Evolutionary conservation across 2,329 filamentous ascomycete species (phyloP).

Genomic region (Nothomitra cinnamomea): DNA sequence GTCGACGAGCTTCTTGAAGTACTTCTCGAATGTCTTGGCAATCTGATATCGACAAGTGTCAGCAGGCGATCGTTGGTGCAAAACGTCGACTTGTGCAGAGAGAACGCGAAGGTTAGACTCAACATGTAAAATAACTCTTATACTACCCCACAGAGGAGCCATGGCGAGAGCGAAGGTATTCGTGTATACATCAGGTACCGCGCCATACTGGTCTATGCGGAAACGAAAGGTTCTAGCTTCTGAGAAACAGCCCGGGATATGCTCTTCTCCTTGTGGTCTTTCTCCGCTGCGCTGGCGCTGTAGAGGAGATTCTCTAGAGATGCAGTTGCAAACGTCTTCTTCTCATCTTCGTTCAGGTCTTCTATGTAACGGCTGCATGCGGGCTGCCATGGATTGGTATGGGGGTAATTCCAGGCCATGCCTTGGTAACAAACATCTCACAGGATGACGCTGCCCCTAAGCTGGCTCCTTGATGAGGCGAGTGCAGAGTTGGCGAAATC

Average conservation of each 20-base stretch:
- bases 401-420: too few relatives aligned
- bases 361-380: slow-evolving; percentile 13
- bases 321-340: slow-evolving; percentile 10
- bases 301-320: slow-evolving; percentile 13
- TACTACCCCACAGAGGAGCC: slow-evolving; percentile 14
- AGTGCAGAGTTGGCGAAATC: too few relatives aligned
- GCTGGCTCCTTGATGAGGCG: too few relatives aligned
- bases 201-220: slow-evolving; percentile 13
- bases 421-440: too few relatives aligned
- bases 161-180: slow-evolving; percentile 12
- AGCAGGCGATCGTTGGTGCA: not conserved
- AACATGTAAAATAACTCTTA: slow-evolving; percentile 14
- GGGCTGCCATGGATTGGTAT: slow-evolving; percentile 12
- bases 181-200: slow-evolving; percentile 14
- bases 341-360: slow-evolving; percentile 13
- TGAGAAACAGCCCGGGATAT: slow-evolving; percentile 9
- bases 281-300: slow-evolving; percentile 12
- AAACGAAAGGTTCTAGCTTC: slow-evolving; percentile 13
- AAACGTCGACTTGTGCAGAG: not conserved
- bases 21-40: slow-evolving; percentile 12
- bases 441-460: too few relatives aligned
- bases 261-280: slow-evolving; percentile 10
- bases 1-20: slow-evolving; percentile 13
- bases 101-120: not conserved
- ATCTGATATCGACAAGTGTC: slow-evolving; percentile 7